Conservation (phyloP, 345 rosid species). For the Bretschneidera sinensis region DNA sequence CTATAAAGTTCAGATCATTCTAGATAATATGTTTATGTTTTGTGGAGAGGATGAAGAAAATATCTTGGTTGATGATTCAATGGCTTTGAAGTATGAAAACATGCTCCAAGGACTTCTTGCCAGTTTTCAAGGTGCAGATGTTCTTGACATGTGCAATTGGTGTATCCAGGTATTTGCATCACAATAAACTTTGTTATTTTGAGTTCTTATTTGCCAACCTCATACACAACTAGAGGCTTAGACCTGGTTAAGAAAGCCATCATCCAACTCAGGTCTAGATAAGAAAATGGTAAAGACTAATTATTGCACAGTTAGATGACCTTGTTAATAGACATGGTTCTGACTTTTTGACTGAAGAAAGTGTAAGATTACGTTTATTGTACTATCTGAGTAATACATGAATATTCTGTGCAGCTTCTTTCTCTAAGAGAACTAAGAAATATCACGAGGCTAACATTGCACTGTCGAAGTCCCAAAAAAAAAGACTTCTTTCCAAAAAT, state of each 20-base stretch:
- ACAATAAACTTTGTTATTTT: background rate
- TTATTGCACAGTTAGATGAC: background rate
- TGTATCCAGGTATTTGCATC: slow-evolving; percentile 11
- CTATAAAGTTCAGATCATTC: background rate
- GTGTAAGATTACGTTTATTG: background rate
- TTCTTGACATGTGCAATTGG: slow-evolving; percentile 10
- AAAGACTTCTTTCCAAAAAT: slow-evolving; percentile 5
- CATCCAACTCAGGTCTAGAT: background rate
- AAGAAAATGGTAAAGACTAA: background rate
- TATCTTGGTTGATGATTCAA: background rate
- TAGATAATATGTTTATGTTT: slow-evolving; percentile 3
- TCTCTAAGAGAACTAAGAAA: slow-evolving; percentile 7
- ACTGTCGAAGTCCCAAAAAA: background rate
- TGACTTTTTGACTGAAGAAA: background rate
- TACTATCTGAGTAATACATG: background rate
- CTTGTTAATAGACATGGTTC: background rate
- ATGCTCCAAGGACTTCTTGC: slow-evolving; percentile 5
- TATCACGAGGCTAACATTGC: background rate
- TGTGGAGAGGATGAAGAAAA: background rate
- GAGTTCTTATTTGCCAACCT: no score
- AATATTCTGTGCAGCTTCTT: slow-evolving; percentile 14
- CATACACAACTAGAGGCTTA: no score
- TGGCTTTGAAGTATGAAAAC: background rate
- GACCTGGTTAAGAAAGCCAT: no score
- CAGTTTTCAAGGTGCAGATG: background rate